Percentiles rank a stretch among this genome's conserved stretches.
These are phyloP conservation scores for Neodidymelliopsis sp. DNA, from an alignment of 2,329 filamentous ascomycete genomes.

Conservation along the genomic window DNA sequence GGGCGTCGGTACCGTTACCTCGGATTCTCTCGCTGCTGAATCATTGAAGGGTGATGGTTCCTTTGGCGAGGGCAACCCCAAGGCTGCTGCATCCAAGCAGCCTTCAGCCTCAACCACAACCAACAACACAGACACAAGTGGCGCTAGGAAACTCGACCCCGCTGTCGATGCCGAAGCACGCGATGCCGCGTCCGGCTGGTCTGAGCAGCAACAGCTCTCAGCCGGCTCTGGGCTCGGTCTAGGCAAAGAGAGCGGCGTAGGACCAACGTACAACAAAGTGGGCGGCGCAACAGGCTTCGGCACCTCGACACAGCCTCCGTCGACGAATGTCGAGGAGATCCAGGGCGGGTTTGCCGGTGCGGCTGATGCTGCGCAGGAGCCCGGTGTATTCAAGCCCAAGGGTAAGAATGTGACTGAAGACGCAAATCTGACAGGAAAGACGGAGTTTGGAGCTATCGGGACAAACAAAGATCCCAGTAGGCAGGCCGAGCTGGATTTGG, in stretches of 20 bases:
- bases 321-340: slow-evolving; percentile 16
- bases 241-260: slow-evolving; percentile 46
- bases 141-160: slow-evolving; percentile 59
- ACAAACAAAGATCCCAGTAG: slow-evolving; percentile 63
- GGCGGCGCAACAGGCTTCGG: slow-evolving; percentile 32
- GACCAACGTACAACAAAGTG: slow-evolving; percentile 44
- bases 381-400: slow-evolving; percentile 54
- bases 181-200: slow-evolving; percentile 51
- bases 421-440: slow-evolving; percentile 28
- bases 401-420: slow-evolving; percentile 61
- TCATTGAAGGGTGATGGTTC: slow-evolving; percentile 67
- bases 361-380: slow-evolving; percentile 31
- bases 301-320: slow-evolving; percentile 6
- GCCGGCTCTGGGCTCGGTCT: slow-evolving; percentile 44
- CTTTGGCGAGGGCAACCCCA: slow-evolving; percentile 67
- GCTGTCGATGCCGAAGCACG: slow-evolving; percentile 57
- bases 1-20: slow-evolving; percentile 67
- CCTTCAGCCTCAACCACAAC: slow-evolving; percentile 62
- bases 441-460: slow-evolving; percentile 57
- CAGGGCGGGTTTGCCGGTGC: slow-evolving; percentile 45
- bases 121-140: slow-evolving; percentile 64
- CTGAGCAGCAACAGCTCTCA: slow-evolving; percentile 50
- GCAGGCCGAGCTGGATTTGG: slow-evolving; percentile 52
- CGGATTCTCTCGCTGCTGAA: slow-evolving; percentile 79
- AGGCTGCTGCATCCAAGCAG: slow-evolving; percentile 59